Evolutionary conservation across 2,329 filamentous ascomycete species (phyloP).

Genomic region (Claviceps monticola): DNA sequence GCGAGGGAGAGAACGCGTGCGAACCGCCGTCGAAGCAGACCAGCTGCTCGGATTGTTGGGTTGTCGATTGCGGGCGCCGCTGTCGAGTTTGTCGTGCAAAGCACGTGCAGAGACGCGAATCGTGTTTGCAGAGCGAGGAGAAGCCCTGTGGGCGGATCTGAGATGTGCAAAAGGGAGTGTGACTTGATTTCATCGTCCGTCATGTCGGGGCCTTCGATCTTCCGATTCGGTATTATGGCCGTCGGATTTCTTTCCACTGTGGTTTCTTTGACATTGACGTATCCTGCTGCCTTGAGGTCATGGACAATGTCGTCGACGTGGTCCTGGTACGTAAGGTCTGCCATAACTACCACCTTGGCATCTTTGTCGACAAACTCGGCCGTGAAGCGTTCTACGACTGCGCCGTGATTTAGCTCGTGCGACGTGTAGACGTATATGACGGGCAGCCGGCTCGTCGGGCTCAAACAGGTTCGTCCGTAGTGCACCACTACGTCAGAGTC

Average conservation of each 20-base stretch:
- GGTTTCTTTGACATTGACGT: slow-evolving; percentile 54
- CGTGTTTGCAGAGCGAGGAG: slow-evolving; percentile 78
- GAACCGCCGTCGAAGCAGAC: slow-evolving; percentile 68
- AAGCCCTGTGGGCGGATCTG: slow-evolving; percentile 65
- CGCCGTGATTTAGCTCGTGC: slow-evolving; percentile 49
- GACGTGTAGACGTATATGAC: slow-evolving; percentile 85
- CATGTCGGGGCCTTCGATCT: slow-evolving; percentile 31
- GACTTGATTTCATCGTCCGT: slow-evolving; percentile 37
- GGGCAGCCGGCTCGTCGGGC: slow-evolving; percentile 72
- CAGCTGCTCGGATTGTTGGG: slow-evolving; percentile 30
- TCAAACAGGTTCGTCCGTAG: slow-evolving; percentile 85
- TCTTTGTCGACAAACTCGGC: slow-evolving; percentile 51
- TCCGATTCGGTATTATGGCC: slow-evolving; percentile 73
- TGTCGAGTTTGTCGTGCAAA: slow-evolving; percentile 37
- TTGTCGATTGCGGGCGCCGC: slow-evolving; percentile 35
- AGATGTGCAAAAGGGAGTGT: slow-evolving; percentile 74
- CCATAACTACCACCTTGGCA: slow-evolving; percentile 63
- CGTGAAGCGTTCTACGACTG: slow-evolving; percentile 46
- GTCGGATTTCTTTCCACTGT: slow-evolving; percentile 64
- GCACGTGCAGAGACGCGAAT: slow-evolving; percentile 65
- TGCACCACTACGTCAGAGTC: slow-evolving; percentile 85
- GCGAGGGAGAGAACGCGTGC: slow-evolving; percentile 69
- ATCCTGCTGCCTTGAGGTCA: slow-evolving; percentile 48
- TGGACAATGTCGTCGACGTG: slow-evolving; percentile 50
- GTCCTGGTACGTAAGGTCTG: slow-evolving; percentile 74